phyloP scores from a whole-genome alignment of 768 basidiomycete species.

The Termitomyces sp. region DNA sequence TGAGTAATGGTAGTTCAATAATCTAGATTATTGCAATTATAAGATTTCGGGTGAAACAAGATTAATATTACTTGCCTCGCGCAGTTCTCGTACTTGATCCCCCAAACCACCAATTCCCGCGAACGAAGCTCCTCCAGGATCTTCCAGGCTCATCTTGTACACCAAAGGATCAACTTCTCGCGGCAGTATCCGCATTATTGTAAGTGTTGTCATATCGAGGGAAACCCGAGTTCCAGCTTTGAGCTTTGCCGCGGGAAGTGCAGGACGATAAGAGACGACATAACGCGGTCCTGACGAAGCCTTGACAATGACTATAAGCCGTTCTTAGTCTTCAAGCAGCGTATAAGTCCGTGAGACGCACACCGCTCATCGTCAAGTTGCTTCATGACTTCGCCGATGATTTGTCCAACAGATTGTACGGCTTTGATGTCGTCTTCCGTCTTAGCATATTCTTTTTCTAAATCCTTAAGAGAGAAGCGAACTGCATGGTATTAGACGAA shows the following conservation, averaged over 20 bases:
- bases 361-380: conserved; percentile 97
- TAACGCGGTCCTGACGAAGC: conserved; percentile 98
- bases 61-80: conserved; percentile 58
- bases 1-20: conserved; percentile 92
- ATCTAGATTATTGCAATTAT: conserved; percentile 43
- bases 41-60: not conserved
- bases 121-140: conserved; percentile 92
- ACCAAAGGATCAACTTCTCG: conserved; percentile 97
- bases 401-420: conserved; percentile 97
- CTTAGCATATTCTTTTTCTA: conserved; percentile 88
- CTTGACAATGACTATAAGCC: conserved; percentile 84
- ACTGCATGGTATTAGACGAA: conserved; percentile 39
- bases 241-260: conserved; percentile 86
- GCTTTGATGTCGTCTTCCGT: conserved; percentile 99
- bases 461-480: conserved; percentile 82
- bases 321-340: not conserved
- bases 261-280: conserved; percentile 94
- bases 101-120: conserved; percentile 95
- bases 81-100: conserved; percentile 94
- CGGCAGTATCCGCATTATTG: conserved; percentile 97
- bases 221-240: conserved; percentile 94
- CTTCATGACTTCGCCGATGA: conserved; percentile 98
- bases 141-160: conserved; percentile 99
- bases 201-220: conserved; percentile 98
- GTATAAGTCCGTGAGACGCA: conserved; percentile 32